Base-by-base conservation (phyloP, 2,329 filamentous ascomycete species). In the Acrocalymma vagum region DNA sequence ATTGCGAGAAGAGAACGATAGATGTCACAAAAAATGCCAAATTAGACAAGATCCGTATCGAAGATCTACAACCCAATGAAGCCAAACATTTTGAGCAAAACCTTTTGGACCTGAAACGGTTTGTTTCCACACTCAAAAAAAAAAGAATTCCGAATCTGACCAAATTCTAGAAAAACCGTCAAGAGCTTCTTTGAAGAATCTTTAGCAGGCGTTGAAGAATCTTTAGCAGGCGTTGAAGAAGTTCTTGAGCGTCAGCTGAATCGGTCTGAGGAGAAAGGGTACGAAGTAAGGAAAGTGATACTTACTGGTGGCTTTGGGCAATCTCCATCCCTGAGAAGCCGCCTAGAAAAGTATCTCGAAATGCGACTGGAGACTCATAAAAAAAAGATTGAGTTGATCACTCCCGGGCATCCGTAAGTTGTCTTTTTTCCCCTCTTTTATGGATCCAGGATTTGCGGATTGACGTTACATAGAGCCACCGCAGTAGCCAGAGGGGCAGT, bases 291-390 rank as follows among this genome's bases (percentile, higher is more conserved):
- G 53, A 65, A 60, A 52, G 57, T 67, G 9, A 43, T 67, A 25
- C 45, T 69, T 3, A 62, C 65, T 26, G 64, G 62, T 18, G 63
- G 63, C 11, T 69, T 69, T 46, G 63, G 56, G 2, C 49, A 53
- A 10, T 65, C 60, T 10, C 48, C 48, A 4, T 56, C 59, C n/a
- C 48, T 67, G 7, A 22, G 47, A 32, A 42, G 46, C 29, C 48
- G 58, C 36, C 45, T 67, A 11, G 17, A 33, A 22, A 38, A 48
- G 23, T 48, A 54, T 32, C 29, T 66, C 17, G 16, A 16, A 3
- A 37, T 31, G 24, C 23, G 25, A 14, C 39, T 17, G 14, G 43
- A 48, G 18, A 14, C 29, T n/a, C n/a, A n/a, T n/a, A n/a, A n/a
- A n/a, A n/a, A n/a, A n/a, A n/a, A n/a, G n/a, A n/a, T n/a, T n/a